Evolutionary conservation across 73 alveolate species (phyloP), one percentile per base, ranked within the genome.

Genomic region (Effrenium voratum): DNA sequence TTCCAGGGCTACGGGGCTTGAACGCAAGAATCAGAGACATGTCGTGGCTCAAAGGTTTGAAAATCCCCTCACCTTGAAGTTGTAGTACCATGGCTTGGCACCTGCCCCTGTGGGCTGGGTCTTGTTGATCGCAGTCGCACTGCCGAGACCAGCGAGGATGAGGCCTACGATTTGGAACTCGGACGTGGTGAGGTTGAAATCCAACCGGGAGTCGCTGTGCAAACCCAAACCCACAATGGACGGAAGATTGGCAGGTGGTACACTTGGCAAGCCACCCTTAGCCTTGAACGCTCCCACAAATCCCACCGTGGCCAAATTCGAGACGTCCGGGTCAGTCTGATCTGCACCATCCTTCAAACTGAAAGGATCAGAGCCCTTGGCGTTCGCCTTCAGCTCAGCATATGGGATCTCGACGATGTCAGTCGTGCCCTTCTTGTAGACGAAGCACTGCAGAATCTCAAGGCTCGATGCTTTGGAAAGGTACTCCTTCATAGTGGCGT

Each of bases 241-340:
- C 45, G 77, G 77, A 32, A 66, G 19, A 66, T 32, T 30, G 77
- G 77, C 77, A 36, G 3, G 77, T 16, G 77, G 77, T 24, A 66
- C 0, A 32, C 77, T 22, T 22, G 77, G 77, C 77, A 66, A 32
- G 77, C 77, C 77, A 32, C 45, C 77, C 40, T 32, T 66, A 24
- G 77, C 77, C 77, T 66, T 66, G 77, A 66, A 66, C 43, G 45
- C 77, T 66, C 77, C 77, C 4, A 66, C 77, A 66, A 66, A 66
- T 0, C 45, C 45, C 43, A 66, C 77, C n/a, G 28, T 66, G 77
- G 77, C 77, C 77, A 66, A 66, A 40, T 66, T 66, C 43, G n/a
- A 2, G 43, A 66, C 77, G 77, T 66, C n/a, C 45, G 28, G 28
- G 77, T 66, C 77, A 32, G 77, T 66, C n/a, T 66, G 77, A 40